Evolutionary conservation across 768 basidiomycete genomes (phyloP).

Genomic region (Boletus huronensis): DNA sequence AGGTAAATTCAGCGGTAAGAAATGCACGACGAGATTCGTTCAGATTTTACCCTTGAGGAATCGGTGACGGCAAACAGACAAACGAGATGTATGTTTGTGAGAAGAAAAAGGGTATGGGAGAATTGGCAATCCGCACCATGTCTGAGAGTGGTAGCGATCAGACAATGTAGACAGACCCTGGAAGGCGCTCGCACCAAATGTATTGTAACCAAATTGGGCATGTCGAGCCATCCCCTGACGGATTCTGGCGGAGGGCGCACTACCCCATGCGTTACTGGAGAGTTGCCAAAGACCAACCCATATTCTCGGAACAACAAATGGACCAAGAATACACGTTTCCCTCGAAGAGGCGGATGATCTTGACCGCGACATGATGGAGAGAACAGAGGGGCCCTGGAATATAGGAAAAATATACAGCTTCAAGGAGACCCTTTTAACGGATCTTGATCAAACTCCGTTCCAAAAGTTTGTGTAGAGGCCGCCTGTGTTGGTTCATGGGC

Average conservation of each 20-base stretch:
- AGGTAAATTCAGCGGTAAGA: conserved; percentile 12
- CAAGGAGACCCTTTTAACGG: conserved; percentile 20
- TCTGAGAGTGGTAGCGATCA: conserved; percentile 34
- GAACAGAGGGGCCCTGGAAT: conserved; percentile 5
- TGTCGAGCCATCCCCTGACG: conserved; percentile 65
- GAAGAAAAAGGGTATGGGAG: conserved; percentile 10
- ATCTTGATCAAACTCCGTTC: conserved; percentile 32
- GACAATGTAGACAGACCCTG: conserved; percentile 9
- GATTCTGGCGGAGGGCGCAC: conserved; percentile 60
- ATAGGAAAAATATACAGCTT: conserved; percentile 5
- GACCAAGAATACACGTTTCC: conserved; percentile 56
- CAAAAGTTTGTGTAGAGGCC: conserved; percentile 13
- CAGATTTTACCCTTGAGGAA: conserved; percentile 25
- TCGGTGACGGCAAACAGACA: conserved; percentile 2
- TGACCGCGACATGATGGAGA: conserved; percentile 21
- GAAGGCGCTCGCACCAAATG: conserved; percentile 37
- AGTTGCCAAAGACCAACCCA: conserved; percentile 86
- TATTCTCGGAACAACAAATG: conserved; percentile 56
- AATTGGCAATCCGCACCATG: conserved; percentile 45
- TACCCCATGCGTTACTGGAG: conserved; percentile 84
- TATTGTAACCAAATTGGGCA: conserved; percentile 49
- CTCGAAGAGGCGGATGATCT: conserved; percentile 7
- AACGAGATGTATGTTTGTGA: conserved; percentile 8
- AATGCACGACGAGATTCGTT: neutral
- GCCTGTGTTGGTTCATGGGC: neutral